Conservation (phyloP, 129 eudicot species). For the Flaveria bidentis region DNA sequence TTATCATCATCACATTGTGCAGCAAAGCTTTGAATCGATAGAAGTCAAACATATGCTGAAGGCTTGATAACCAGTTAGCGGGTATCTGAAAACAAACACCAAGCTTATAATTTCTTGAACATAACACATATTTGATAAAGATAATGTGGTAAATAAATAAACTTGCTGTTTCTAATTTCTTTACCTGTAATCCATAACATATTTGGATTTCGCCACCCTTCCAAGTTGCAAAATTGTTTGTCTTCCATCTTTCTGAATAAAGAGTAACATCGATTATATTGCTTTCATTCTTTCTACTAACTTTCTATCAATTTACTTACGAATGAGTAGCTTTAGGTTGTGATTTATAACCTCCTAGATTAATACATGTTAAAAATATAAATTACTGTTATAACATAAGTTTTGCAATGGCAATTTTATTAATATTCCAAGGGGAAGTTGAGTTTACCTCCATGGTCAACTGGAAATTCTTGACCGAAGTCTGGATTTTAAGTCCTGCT, state of each 20-base stretch:
- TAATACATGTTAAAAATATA: not conserved
- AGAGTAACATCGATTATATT: not conserved
- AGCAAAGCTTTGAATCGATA: conserved; percentile 91
- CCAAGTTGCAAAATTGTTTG: conserved; percentile 90
- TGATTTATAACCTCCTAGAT: no score
- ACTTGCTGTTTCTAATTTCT: not conserved
- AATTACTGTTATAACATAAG: not conserved
- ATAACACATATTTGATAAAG: not conserved
- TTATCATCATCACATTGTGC: conserved; percentile 47
- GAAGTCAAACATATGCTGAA: conserved; percentile 97
- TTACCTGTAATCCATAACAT: conserved; percentile 95
- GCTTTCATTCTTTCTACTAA: no score
- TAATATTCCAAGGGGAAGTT: not conserved
- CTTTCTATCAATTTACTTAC: not conserved
- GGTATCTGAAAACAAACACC: conserved; percentile 62
- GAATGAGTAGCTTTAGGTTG: not conserved
- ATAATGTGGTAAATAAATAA: not conserved
- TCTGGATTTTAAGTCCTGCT: conserved; percentile 72
- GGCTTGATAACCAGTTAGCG: conserved; percentile 91
- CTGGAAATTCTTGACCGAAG: conserved; percentile 92
- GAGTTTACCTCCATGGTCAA: conserved; percentile 72
- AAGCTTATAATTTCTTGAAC: not conserved
- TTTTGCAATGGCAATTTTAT: no score
- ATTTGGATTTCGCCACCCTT: conserved; percentile 75
- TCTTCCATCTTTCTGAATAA: conserved; percentile 66